Evolutionary conservation across 768 basidiomycete species (phyloP).

Genomic region (Amanita brunnescens): DNA sequence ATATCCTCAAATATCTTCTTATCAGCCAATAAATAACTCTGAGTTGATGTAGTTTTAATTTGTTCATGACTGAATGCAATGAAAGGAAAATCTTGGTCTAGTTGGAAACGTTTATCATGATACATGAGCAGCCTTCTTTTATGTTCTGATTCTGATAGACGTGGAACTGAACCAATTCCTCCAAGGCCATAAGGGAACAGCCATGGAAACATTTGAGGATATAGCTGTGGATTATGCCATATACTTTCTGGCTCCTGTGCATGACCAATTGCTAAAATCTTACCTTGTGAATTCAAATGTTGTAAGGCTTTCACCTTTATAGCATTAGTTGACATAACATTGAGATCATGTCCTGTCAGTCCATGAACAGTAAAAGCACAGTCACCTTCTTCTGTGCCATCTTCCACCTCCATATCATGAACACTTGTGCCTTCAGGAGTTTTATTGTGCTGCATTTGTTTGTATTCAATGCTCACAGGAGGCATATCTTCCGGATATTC

Average conservation of each 20-base stretch:
- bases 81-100: slow-evolving; percentile 27
- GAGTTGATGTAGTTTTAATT: slow-evolving; percentile 18
- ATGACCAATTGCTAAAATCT: slow-evolving; percentile 21
- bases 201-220: neutral
- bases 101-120: slow-evolving; percentile 31
- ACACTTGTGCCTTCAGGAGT: slow-evolving; percentile 5
- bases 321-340: slow-evolving; percentile 1
- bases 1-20: slow-evolving; percentile 19
- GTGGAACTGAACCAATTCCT: neutral
- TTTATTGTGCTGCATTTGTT: slow-evolving; percentile 5
- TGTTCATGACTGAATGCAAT: slow-evolving; percentile 33
- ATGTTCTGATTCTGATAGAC: slow-evolving; percentile 13
- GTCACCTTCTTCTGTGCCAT: slow-evolving; percentile 14
- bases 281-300: slow-evolving; percentile 16
- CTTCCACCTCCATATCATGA: slow-evolving; percentile 14
- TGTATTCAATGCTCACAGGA: slow-evolving; percentile 12
- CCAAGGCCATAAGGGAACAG: too few species aligned
- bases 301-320: slow-evolving; percentile 17
- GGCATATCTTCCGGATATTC: slow-evolving; percentile 8
- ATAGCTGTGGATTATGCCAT: slow-evolving; percentile 8
- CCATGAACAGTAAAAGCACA: slow-evolving; percentile 9
- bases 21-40: slow-evolving; percentile 21
- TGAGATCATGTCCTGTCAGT: slow-evolving; percentile 14
- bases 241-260: slow-evolving; percentile 14
- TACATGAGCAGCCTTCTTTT: slow-evolving; percentile 24